Conservation (phyloP, 169 alveolate species). For the Eimeria sp. region DNA sequence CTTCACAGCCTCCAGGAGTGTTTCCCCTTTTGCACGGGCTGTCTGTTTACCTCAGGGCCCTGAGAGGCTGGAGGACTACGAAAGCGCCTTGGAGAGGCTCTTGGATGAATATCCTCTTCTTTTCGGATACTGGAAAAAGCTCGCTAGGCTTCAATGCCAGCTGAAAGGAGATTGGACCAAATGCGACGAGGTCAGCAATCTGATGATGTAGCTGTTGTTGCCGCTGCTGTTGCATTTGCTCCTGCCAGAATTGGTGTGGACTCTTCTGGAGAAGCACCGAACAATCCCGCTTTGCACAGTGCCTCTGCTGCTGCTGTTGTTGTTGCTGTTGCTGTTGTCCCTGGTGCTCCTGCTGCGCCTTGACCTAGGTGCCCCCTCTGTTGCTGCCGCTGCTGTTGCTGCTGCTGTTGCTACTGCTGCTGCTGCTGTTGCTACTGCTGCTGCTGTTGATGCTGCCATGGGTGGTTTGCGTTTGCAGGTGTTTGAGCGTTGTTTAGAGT, state of each 20-base stretch:
- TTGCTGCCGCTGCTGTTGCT: not conserved
- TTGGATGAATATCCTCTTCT: conserved; percentile 82
- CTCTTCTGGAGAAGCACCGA: not conserved
- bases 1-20: not conserved
- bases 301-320: conserved; percentile 23
- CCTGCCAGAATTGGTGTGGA: not conserved
- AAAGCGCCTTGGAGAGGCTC: conserved; percentile 66
- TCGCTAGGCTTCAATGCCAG: conserved; percentile 74
- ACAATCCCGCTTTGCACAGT: not conserved
- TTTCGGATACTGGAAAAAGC: conserved; percentile 83
- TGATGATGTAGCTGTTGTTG: conserved; percentile 21
- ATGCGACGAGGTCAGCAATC: conserved; percentile 61
- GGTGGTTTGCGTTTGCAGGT: conserved; percentile 4
- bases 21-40: not conserved
- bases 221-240: conserved; percentile 13
- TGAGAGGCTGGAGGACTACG: conserved; percentile 78
- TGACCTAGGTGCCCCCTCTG: not conserved
- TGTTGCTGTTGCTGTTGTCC: not conserved
- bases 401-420: not conserved
- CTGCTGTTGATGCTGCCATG: conserved; percentile 47
- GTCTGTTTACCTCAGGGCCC: conserved; percentile 43
- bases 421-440: conserved; percentile 62
- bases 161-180: conserved; percentile 74
- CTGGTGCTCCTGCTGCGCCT: not conserved
- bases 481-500: conserved; percentile 71